Evolutionary conservation across 2,329 filamentous ascomycete species (phyloP).

Genomic region (Fusarium kyushuense): DNA sequence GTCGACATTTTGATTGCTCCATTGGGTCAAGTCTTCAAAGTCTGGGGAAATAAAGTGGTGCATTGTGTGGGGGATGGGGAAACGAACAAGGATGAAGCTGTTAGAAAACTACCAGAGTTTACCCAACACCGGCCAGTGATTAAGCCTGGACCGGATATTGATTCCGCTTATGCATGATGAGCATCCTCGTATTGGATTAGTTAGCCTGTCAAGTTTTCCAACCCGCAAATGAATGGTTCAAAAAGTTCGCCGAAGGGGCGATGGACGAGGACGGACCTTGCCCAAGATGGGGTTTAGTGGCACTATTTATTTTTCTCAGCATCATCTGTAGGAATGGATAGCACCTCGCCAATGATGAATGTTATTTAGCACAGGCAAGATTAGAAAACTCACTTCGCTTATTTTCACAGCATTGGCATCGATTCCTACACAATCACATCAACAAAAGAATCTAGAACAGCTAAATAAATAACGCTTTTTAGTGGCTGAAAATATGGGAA

Average conservation of each 20-base stretch:
- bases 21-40: conserved; percentile 6
- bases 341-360: too few species aligned
- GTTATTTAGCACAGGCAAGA: too few species aligned
- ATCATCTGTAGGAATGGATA: too few species aligned
- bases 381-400: too few species aligned
- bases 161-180: neutral
- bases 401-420: too few species aligned
- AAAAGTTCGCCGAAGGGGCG: neutral
- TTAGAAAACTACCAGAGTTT: neutral
- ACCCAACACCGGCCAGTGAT: neutral
- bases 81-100: neutral
- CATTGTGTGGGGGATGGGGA: conserved; percentile 13
- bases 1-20: neutral
- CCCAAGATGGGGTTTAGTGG: neutral
- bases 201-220: neutral
- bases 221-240: neutral
- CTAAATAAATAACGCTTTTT: too few species aligned
- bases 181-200: neutral
- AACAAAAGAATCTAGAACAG: too few species aligned
- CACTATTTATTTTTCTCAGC: too few species aligned
- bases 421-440: too few species aligned
- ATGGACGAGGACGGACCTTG: neutral
- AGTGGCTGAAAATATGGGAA: too few species aligned
- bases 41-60: conserved; percentile 14
- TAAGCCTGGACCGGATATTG: neutral